A percentile compares a stretch with the other conserved stretches of the same genome.
Conservation (phyloP, 805 yeast genomes). For the Sugiyamaella smithiae region DNA sequence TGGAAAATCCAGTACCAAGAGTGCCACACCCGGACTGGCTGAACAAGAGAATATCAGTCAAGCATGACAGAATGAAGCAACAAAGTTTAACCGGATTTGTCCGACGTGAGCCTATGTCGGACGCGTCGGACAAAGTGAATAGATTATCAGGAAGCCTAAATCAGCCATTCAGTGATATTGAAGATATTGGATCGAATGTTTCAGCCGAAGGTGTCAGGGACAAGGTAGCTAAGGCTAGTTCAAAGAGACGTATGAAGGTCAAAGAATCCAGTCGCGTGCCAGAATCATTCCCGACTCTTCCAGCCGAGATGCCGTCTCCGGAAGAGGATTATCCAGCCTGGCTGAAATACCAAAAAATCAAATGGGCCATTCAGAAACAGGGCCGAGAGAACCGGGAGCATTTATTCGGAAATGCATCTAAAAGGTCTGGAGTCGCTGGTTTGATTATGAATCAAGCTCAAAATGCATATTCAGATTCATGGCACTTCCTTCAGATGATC, state of each 20-base stretch:
- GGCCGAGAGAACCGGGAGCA: slow-evolving; percentile 69
- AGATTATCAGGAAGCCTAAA: slow-evolving; percentile 1
- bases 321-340: slow-evolving; percentile 42
- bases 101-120: slow-evolving; percentile 38
- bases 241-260: slow-evolving; percentile 2
- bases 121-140: slow-evolving; percentile 23
- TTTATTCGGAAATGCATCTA: slow-evolving; percentile 68
- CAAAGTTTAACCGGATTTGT: slow-evolving; percentile 61
- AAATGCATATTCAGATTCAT: slow-evolving; percentile 60
- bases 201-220: not conserved
- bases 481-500: slow-evolving; percentile 81
- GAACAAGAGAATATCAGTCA: slow-evolving; percentile 54
- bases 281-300: slow-evolving; percentile 22
- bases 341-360: slow-evolving; percentile 73
- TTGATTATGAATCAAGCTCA: slow-evolving; percentile 78
- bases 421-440: slow-evolving; percentile 51
- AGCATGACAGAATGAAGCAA: slow-evolving; percentile 71
- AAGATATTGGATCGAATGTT: slow-evolving; percentile 11
- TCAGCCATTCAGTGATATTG: slow-evolving; percentile 14
- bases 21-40: slow-evolving; percentile 96
- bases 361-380: slow-evolving; percentile 78
- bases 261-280: not conserved
- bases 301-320: slow-evolving; percentile 31
- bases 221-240: slow-evolving; percentile 2
- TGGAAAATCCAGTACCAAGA: slow-evolving; percentile 89